Evolutionary conservation across 2,329 filamentous ascomycete genomes (phyloP).

Genomic region (Paracorniculantispora psalliotae): DNA sequence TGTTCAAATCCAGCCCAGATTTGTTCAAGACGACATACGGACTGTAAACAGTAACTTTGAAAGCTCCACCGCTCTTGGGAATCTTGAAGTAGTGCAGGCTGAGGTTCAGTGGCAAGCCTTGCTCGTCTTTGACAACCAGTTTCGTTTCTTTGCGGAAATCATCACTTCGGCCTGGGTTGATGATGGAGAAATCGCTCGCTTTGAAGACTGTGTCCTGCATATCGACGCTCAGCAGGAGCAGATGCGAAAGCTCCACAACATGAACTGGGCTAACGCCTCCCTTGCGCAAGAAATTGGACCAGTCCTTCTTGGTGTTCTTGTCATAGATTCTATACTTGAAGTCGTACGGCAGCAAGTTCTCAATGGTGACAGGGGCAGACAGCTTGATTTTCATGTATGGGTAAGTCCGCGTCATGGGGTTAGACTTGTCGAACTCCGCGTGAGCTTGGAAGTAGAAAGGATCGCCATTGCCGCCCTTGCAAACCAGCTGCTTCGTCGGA

Average conservation of each 20-base stretch:
- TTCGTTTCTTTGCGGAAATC: conserved; percentile 82
- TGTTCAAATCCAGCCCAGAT: conserved; percentile 81
- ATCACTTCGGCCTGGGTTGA: conserved; percentile 82
- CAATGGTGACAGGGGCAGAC: conserved; percentile 86
- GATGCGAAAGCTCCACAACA: conserved; percentile 90
- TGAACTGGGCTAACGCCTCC: conserved; percentile 96
- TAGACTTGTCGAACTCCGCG: conserved; percentile 75
- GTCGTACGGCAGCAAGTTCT: conserved; percentile 92
- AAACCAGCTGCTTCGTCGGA: conserved; percentile 82
- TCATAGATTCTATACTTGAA: conserved; percentile 99
- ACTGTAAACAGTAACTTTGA: conserved; percentile 91
- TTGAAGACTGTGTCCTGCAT: conserved; percentile 96
- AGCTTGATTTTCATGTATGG: conserved; percentile 92
- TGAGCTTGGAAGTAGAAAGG: conserved; percentile 98
- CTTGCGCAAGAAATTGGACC: conserved; percentile 96
- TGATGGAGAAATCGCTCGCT: conserved; percentile 92
- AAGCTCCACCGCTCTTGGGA: conserved; percentile 88
- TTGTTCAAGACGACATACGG: conserved; percentile 95
- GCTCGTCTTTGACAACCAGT: conserved; percentile 77
- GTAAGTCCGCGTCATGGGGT: conserved; percentile 78
- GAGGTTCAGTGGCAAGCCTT: conserved; percentile 72
- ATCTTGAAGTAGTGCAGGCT: conserved; percentile 87
- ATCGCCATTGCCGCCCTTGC: conserved; percentile 78
- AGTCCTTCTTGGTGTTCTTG: conserved; percentile 97
- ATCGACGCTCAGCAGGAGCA: conserved; percentile 87